Percentiles rank a stretch among this genome's conserved stretches.
These are phyloP conservation scores for Venturia effusa DNA, from an alignment of 2,329 filamentous ascomycete genomes.

Conservation along the genomic window DNA sequence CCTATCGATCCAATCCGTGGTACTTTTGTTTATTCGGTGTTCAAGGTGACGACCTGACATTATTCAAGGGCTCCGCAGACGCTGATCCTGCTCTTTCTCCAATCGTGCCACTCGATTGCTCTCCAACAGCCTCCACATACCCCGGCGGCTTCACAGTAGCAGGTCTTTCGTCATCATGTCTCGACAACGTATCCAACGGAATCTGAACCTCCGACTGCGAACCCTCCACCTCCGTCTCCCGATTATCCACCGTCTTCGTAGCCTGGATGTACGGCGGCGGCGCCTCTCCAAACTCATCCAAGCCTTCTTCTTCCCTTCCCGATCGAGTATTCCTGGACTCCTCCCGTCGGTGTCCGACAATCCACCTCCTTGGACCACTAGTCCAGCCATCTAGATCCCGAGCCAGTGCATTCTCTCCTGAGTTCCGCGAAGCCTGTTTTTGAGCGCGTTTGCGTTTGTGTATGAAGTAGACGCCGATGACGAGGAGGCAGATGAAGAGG, in stretches of 20 bases:
- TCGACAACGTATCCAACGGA: slow-evolving; percentile 4
- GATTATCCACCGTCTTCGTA: not conserved
- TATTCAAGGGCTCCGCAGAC: not conserved
- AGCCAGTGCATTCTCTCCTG: slow-evolving; percentile 24
- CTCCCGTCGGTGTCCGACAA: slow-evolving; percentile 13
- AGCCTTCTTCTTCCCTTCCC: slow-evolving; percentile 37
- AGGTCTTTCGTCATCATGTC: not conserved
- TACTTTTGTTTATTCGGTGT: not conserved
- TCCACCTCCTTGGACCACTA: slow-evolving; percentile 14
- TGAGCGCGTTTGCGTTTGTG: slow-evolving; percentile 32
- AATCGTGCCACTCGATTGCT: not conserved
- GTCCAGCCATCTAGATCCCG: slow-evolving; percentile 26
- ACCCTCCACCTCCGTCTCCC: not conserved
- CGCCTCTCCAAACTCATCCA: slow-evolving; percentile 54
- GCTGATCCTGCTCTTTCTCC: not conserved
- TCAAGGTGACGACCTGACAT: not conserved
- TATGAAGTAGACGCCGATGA: slow-evolving; percentile 32
- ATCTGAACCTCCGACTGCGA: not conserved
- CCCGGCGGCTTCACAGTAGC: slow-evolving; percentile 3
- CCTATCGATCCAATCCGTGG: not conserved
- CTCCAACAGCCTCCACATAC: slow-evolving; percentile 1
- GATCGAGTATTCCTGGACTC: slow-evolving; percentile 17
- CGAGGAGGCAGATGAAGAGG: slow-evolving; percentile 35
- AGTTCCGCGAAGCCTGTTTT: slow-evolving; percentile 18
- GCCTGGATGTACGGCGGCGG: slow-evolving; percentile 48